Percentiles rank a stretch among this genome's conserved stretches.
Conservation (phyloP, 2,329 filamentous ascomycete genomes). For the Hymenotorrendiella dingleyae region DNA sequence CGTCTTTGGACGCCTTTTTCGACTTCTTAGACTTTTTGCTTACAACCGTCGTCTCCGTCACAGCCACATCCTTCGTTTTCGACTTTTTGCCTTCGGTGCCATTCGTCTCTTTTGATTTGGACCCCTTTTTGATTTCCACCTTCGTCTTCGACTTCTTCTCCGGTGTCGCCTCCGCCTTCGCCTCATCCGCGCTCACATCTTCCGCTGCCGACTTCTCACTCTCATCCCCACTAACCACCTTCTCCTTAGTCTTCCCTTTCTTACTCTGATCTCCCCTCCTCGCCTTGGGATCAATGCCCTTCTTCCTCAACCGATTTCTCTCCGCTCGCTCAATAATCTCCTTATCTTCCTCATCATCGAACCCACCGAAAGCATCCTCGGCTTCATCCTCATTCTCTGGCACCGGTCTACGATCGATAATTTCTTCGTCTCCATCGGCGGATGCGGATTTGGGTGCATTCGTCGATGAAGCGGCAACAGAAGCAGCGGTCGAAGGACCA, state of each 20-base stretch:
- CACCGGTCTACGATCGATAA: slow-evolving; percentile 61
- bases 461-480: slow-evolving; percentile 19
- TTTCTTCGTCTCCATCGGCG: slow-evolving; percentile 37
- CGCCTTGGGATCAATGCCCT: slow-evolving; percentile 66
- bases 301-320: slow-evolving; percentile 65
- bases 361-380: slow-evolving; percentile 61
- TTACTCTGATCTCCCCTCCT: slow-evolving; percentile 31
- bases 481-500: slow-evolving; percentile 59
- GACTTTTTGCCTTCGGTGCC: not conserved
- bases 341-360: slow-evolving; percentile 67
- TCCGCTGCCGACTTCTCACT: not conserved
- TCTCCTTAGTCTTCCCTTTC: slow-evolving; percentile 9
- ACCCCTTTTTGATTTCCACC: not conserved
- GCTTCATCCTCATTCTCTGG: slow-evolving; percentile 31
- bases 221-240: slow-evolving; percentile 5
- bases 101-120: not conserved
- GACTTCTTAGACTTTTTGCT: not conserved
- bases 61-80: not conserved
- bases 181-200: not conserved
- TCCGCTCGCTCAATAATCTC: slow-evolving; percentile 68
- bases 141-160: not conserved
- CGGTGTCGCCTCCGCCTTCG: not conserved
- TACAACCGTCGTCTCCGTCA: not conserved
- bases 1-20: not conserved
- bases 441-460: slow-evolving; percentile 21